Evolutionary conservation across 495 filamentous ascomycete genomes (phyloP).

Genomic region (Xylaria cubensis): DNA sequence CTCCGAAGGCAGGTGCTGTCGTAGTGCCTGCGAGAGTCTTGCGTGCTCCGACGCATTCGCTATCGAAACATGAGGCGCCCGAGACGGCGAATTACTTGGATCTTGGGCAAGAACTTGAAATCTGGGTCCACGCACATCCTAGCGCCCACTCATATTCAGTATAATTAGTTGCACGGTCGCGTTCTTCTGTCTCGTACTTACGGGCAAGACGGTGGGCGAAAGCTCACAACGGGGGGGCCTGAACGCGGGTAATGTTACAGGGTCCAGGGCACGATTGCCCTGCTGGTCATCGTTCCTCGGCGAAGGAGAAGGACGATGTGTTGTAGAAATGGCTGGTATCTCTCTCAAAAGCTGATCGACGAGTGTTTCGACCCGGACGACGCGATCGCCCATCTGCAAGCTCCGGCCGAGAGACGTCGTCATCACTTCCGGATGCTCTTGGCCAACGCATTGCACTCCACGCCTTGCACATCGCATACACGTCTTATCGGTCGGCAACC

Average conservation of each 20-base stretch:
- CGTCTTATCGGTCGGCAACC: slow-evolving; percentile 29
- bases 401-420: slow-evolving; percentile 22
- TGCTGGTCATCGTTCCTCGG: not conserved
- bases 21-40: slow-evolving; percentile 18
- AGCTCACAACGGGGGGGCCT: not conserved
- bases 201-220: not conserved
- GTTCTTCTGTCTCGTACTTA: slow-evolving; percentile 15
- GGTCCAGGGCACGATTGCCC: not conserved
- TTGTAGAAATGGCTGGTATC: slow-evolving; percentile 14
- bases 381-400: slow-evolving; percentile 34
- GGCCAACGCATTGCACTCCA: slow-evolving; percentile 47
- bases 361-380: slow-evolving; percentile 42
- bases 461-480: slow-evolving; percentile 51
- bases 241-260: not conserved
- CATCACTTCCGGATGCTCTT: slow-evolving; percentile 42
- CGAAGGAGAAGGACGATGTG: not conserved
- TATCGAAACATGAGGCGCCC: slow-evolving; percentile 5
- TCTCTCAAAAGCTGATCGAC: slow-evolving; percentile 35
- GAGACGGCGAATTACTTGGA: not conserved
- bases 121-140: slow-evolving; percentile 4
- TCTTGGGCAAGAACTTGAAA: slow-evolving; percentile 11
- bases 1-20: not conserved
- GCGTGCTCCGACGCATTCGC: slow-evolving; percentile 8
- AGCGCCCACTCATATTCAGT: slow-evolving; percentile 3
- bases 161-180: not conserved